A percentile compares a stretch with the other conserved stretches of the same genome.
Evolutionary conservation across 2,329 filamentous ascomycete species (phyloP).

Genomic region (Verticillium longisporum): DNA sequence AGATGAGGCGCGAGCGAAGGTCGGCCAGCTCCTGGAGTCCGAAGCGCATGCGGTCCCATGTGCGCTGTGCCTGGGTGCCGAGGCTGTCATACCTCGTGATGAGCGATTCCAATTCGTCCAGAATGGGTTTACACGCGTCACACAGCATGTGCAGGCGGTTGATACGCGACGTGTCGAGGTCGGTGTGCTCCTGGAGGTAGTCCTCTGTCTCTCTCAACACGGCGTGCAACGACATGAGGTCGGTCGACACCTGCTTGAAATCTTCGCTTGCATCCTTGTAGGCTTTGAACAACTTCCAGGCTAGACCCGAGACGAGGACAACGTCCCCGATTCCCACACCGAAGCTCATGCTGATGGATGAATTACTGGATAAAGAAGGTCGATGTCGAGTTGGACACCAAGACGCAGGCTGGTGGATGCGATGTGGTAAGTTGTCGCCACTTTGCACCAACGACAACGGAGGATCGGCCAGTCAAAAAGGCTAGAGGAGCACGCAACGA

Average conservation of each 20-base stretch:
- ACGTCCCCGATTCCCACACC: background rate
- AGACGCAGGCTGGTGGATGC: background rate
- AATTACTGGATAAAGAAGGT: background rate
- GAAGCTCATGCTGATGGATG: background rate
- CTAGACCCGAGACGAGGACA: background rate
- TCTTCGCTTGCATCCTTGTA: background rate
- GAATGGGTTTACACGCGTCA: background rate
- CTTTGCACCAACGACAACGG: background rate
- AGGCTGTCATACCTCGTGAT: background rate
- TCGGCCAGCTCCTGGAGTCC: background rate
- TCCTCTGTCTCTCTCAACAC: background rate
- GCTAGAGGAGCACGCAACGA: background rate
- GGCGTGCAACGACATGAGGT: background rate
- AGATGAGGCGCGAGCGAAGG: background rate
- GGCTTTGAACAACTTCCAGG: background rate
- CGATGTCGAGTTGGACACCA: background rate
- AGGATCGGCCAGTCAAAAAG: background rate
- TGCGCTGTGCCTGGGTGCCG: background rate
- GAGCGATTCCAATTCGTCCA: background rate
- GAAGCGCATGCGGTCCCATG: background rate
- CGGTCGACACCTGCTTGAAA: background rate
- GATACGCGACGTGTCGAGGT: background rate
- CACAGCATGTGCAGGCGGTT: background rate
- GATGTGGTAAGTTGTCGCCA: background rate
- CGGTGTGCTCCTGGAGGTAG: background rate